These are phyloP conservation scores for Phytophthora syringae DNA, from an alignment of 352 stramenopile genomes.

Conservation along the genomic window DNA sequence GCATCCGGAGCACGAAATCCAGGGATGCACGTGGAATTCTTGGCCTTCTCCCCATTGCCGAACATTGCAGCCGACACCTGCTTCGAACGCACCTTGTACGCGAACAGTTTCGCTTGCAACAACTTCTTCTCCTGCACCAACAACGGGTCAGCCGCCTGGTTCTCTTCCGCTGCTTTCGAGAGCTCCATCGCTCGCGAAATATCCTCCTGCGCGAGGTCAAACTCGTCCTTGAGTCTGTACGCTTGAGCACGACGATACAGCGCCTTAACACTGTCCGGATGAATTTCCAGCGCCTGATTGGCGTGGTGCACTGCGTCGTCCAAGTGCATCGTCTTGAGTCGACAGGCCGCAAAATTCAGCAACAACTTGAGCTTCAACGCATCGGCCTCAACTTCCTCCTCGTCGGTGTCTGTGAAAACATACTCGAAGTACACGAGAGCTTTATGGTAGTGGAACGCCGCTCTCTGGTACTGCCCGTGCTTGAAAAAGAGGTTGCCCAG, in stretches of 20 bases:
- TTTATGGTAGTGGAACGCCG: slow-evolving; percentile 83
- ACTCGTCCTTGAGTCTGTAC: slow-evolving; percentile 72
- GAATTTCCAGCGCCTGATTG: slow-evolving; percentile 61
- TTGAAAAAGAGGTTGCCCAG: slow-evolving; percentile 81
- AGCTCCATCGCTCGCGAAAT: slow-evolving; percentile 48
- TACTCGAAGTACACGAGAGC: slow-evolving; percentile 90
- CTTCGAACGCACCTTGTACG: slow-evolving; percentile 72
- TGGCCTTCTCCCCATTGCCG: slow-evolving; percentile 27
- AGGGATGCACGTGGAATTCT: background rate
- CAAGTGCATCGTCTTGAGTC: slow-evolving; percentile 74
- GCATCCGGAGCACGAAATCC: slow-evolving; percentile 20
- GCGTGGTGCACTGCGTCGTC: slow-evolving; percentile 78
- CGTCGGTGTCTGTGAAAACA: slow-evolving; percentile 74
- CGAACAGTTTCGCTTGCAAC: slow-evolving; percentile 69
- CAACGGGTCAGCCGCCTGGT: slow-evolving; percentile 32
- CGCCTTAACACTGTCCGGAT: slow-evolving; percentile 66
- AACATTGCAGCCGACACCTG: slow-evolving; percentile 85
- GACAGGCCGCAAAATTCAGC: slow-evolving; percentile 79
- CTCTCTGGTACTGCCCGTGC: slow-evolving; percentile 83
- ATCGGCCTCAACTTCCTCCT: slow-evolving; percentile 57
- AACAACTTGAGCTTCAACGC: slow-evolving; percentile 63
- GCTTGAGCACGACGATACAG: slow-evolving; percentile 75
- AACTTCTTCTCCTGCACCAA: slow-evolving; percentile 67
- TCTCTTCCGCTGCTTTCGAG: slow-evolving; percentile 4
- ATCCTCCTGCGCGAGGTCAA: slow-evolving; percentile 61